Base-by-base conservation (phyloP, 2,329 filamentous ascomycete species). In the Purpureocillium lavendulum region DNA sequence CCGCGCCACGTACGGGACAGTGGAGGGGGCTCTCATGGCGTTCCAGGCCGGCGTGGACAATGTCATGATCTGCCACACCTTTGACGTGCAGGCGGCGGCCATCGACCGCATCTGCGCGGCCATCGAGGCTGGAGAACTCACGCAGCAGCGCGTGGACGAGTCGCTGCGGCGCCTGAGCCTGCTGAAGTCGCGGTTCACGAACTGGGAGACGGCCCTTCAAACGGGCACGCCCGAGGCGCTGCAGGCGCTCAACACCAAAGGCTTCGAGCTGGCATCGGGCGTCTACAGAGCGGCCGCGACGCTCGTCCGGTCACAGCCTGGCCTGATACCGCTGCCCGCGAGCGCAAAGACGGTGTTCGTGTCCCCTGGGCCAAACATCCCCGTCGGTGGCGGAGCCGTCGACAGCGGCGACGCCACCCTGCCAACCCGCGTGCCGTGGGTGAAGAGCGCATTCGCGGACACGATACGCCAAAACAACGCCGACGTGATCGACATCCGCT, bases 11-110 rank as follows among this genome's bases (percentile, higher is more conserved):
- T 49, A 48, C 30, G 51, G 51, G 9, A 53, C 49, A 1, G 51
- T 53, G 0, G 44, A 53, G 18, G 49, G 49, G 1, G 39, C 51
- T 5, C 36, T 54, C 7, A 44, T 51, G 46, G 51, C 51, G 3
- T 42, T 54, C 17, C 40, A 53, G 35, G 51, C 51, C 13, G 51
- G 51, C 3, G 51, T 50, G 13, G 51, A 54, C 39, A 54, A 49
- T 33, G 48, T 51, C 41, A 53, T 54, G 51, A 53, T 54, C 26
- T 54, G 51, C 45, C 51, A 54, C 35, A 54, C 51, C 1, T 51
- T 45, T 36, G 44, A 50, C 9, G 45, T 51, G 11, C 50, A 54
- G 37, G 36, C 49, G 3, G 49, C 43, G 2, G 45, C 50, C 7
- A 35, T 54, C n/a, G 50, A 54, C 34, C 46, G 51, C 14, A 18